Conservation (phyloP, 208 protist species). For the Crithidia fasciculata region DNA sequence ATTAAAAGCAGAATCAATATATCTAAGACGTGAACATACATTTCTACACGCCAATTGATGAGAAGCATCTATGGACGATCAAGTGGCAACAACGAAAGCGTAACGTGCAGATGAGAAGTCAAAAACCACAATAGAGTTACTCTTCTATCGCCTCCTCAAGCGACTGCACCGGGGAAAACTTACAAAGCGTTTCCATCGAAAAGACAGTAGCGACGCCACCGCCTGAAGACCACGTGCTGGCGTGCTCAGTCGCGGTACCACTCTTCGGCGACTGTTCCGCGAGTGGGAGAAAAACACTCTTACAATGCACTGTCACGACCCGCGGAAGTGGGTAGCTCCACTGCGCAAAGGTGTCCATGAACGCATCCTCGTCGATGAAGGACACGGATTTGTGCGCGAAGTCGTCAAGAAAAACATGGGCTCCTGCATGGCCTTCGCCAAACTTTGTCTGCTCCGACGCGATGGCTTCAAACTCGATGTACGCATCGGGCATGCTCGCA, state of each 20-base stretch:
- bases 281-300: not conserved
- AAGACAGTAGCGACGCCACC: slow-evolving; percentile 20
- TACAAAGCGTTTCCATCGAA: slow-evolving; percentile 21
- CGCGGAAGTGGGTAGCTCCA: slow-evolving; percentile 46
- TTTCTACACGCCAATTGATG: no score
- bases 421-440: not conserved
- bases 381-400: not conserved
- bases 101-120: no score
- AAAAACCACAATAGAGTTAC: not conserved
- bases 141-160: slow-evolving; percentile 13
- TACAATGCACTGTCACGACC: slow-evolving; percentile 37
- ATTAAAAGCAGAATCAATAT: no score
- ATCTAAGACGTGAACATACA: no score
- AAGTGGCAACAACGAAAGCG: no score
- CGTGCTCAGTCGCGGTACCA: no score
- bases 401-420: not conserved
- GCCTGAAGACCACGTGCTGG: no score
- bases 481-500: slow-evolving; percentile 21
- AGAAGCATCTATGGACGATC: no score
- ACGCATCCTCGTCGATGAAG: slow-evolving; percentile 48
- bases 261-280: no score
- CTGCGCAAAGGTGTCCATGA: slow-evolving; percentile 52
- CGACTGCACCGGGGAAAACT: slow-evolving; percentile 1
- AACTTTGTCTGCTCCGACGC: not conserved
- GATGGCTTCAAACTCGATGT: not conserved